Conservation (phyloP, 179 eudicot species). For the Spergularia azorica region DNA sequence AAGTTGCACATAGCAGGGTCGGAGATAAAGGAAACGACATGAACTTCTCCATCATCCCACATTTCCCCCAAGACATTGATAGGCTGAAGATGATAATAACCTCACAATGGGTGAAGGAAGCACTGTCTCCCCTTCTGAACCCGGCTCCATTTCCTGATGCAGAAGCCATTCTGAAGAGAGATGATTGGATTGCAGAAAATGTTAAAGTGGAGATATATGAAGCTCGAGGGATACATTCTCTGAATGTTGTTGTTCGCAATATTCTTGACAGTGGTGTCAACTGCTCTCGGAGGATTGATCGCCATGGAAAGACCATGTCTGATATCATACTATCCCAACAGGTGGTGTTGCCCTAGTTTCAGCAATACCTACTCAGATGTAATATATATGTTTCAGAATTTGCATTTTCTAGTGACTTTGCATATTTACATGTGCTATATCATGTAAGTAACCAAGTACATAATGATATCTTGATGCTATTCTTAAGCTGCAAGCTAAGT, state of each 20-base stretch:
- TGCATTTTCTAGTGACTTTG: not conserved
- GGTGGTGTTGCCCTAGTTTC: slow-evolving; percentile 58
- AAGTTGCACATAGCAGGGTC: slow-evolving; percentile 84
- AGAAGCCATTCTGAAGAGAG: slow-evolving; percentile 51
- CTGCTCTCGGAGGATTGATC: slow-evolving; percentile 88
- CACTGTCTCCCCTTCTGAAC: slow-evolving; percentile 56
- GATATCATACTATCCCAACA: slow-evolving; percentile 77
- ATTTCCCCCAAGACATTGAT: slow-evolving; percentile 61
- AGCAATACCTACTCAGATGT: not conserved
- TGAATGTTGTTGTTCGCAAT: slow-evolving; percentile 82
- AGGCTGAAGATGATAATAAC: slow-evolving; percentile 72
- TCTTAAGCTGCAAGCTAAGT: too few relatives aligned
- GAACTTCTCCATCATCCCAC: slow-evolving; percentile 91
- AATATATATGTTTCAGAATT: not conserved
- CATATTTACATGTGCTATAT: too few relatives aligned
- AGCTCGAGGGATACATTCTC: slow-evolving; percentile 64
- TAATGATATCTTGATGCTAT: too few relatives aligned
- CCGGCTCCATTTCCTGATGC: slow-evolving; percentile 55
- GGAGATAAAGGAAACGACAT: slow-evolving; percentile 98
- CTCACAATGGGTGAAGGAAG: slow-evolving; percentile 74
- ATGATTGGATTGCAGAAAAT: slow-evolving; percentile 62
- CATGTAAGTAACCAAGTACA: too few relatives aligned
- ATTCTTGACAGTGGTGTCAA: slow-evolving; percentile 95
- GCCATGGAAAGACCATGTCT: slow-evolving; percentile 89
- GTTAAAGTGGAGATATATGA: slow-evolving; percentile 84